A percentile compares a stretch with the other conserved stretches of the same genome.
Evolutionary conservation across 192 early-diverging fungal species (phyloP).

Genomic region (Podila minutissima): DNA sequence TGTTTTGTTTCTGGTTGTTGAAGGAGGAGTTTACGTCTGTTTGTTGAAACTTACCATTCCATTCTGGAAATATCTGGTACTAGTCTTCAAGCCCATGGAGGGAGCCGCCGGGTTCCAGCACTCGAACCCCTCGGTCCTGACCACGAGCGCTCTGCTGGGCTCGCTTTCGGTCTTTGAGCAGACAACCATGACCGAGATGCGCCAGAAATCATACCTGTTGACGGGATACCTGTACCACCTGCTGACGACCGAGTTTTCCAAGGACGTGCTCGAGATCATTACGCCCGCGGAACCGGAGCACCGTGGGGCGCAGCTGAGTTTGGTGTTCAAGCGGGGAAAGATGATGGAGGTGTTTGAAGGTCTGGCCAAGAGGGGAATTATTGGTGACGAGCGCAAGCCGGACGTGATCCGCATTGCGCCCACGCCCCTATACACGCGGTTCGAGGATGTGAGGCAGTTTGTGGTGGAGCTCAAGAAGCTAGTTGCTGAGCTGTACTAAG

Average conservation of each 20-base stretch:
- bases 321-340: conserved; percentile 63
- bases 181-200: conserved; percentile 75
- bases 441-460: conserved; percentile 79
- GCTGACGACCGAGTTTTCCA: conserved; percentile 55
- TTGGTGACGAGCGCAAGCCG: conserved; percentile 91
- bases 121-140: conserved; percentile 89
- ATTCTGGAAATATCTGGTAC: neutral
- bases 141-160: conserved; percentile 76
- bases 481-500: conserved; percentile 48
- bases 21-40: too few species aligned
- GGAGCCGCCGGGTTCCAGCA: conserved; percentile 88
- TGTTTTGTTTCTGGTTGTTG: too few species aligned
- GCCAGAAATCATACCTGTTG: conserved; percentile 78
- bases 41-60: neutral
- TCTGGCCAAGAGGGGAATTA: conserved; percentile 70
- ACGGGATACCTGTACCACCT: conserved; percentile 89
- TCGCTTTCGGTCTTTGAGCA: conserved; percentile 83
- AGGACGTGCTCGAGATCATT: conserved; percentile 65
- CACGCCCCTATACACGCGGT: conserved; percentile 90
- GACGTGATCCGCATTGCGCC: conserved; percentile 93
- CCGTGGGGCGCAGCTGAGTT: conserved; percentile 90
- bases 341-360: conserved; percentile 72
- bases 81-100: conserved; percentile 76
- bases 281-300: conserved; percentile 79
- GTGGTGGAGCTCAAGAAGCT: conserved; percentile 67